These are phyloP conservation scores for Microdochium trichocladiopsis DNA, from an alignment of 2,329 filamentous ascomycete genomes.

Conservation along the genomic window DNA sequence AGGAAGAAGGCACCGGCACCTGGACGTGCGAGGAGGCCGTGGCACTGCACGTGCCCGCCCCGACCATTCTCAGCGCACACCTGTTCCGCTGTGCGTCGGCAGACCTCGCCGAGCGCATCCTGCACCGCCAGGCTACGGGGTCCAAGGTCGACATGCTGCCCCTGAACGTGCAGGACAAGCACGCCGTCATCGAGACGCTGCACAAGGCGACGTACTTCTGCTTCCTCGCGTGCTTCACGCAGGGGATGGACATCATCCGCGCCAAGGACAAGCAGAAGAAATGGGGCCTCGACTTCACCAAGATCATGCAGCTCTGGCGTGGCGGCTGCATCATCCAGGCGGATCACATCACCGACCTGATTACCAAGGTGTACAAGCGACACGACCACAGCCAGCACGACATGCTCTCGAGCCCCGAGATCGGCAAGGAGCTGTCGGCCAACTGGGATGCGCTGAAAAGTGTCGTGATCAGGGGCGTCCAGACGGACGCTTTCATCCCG, in stretches of 20 bases:
- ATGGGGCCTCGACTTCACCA: constrained; percentile 48
- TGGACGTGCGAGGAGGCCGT: constrained; percentile 60
- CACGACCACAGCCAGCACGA: constrained; percentile 32
- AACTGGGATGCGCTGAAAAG: constrained; percentile 45
- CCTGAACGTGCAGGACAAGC: constrained; percentile 19
- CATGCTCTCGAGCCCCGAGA: constrained; percentile 31
- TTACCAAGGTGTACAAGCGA: constrained; percentile 36
- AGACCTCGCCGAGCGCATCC: constrained; percentile 47
- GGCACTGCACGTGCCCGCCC: constrained; percentile 52
- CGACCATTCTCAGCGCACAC: constrained; percentile 57
- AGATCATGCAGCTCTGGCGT: constrained; percentile 56
- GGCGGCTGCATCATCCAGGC: constrained; percentile 66
- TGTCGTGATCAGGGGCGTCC: constrained; percentile 44
- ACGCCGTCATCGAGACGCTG: constrained; percentile 47
- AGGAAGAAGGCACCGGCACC: constrained; percentile 59
- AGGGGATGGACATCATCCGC: constrained; percentile 59
- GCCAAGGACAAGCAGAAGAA: constrained; percentile 48
- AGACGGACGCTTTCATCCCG: constrained; percentile 53
- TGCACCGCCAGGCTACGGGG: constrained; percentile 39
- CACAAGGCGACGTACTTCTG: constrained; percentile 54
- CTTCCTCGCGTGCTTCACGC: constrained; percentile 55
- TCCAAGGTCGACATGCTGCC: constrained; percentile 15
- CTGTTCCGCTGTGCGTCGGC: constrained; percentile 57
- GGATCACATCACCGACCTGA: constrained; percentile 55
- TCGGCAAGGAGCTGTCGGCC: constrained; percentile 45